These are phyloP conservation scores for Diversispora eburnea DNA, from an alignment of 192 early-diverging fungal genomes.

Conservation along the genomic window DNA sequence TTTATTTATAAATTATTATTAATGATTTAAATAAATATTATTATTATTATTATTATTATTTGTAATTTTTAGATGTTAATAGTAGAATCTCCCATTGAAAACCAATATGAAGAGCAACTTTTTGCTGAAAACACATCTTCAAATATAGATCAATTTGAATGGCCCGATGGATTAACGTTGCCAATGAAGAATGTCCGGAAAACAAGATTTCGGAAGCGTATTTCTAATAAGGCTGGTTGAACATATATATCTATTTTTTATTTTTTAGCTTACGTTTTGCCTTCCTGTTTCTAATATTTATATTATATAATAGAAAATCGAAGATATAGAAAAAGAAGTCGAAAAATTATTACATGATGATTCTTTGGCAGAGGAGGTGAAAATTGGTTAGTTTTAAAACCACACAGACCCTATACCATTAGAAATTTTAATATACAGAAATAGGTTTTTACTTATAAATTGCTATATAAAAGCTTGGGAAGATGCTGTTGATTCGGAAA, in stretches of 20 bases:
- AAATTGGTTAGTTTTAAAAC: conserved; percentile 49
- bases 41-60: not conserved
- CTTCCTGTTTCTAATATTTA: not conserved
- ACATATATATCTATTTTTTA: not conserved
- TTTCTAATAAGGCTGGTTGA: conserved; percentile 62
- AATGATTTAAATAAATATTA: not conserved
- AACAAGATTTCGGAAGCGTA: conserved; percentile 74
- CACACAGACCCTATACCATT: conserved; percentile 17
- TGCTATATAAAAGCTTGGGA: conserved; percentile 29
- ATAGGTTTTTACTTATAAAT: conserved; percentile 29
- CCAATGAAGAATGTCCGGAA: conserved; percentile 74
- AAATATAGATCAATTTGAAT: conserved; percentile 57
- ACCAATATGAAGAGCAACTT: conserved; percentile 3
- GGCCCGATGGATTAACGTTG: conserved; percentile 75
- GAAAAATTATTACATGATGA: conserved; percentile 74
- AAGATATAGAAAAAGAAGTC: conserved; percentile 80
- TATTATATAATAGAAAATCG: conserved; percentile 52
- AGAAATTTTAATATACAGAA: conserved; percentile 21
- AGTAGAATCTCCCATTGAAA: conserved; percentile 38
- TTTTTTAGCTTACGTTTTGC: not conserved
- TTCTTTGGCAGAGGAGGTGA: conserved; percentile 65
- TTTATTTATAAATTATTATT: not conserved
- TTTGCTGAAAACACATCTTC: conserved; percentile 17
- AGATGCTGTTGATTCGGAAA: conserved; percentile 34
- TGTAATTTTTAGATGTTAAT: conserved; percentile 50